phyloP scores from a whole-genome alignment of 2,329 filamentous ascomycete genomes.

The Aspergillus brunneoviolaceus region DNA sequence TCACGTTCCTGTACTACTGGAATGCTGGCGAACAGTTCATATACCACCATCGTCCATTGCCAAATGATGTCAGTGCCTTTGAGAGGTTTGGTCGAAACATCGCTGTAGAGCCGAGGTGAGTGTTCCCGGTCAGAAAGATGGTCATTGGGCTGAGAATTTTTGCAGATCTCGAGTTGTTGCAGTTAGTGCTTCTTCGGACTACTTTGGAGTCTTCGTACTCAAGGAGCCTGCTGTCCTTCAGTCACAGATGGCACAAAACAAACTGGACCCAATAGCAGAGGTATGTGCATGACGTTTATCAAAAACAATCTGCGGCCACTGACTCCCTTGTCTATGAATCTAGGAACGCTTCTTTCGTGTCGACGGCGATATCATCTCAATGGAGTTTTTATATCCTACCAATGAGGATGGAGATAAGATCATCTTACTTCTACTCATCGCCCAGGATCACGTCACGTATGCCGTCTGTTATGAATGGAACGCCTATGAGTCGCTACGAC shows the following conservation, averaged over 20 bases:
- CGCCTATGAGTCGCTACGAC: slow-evolving; percentile 39
- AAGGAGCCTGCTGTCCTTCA: slow-evolving; percentile 56
- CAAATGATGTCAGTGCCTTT: slow-evolving; percentile 54
- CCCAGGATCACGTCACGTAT: slow-evolving; percentile 45
- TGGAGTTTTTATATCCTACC: slow-evolving; percentile 79
- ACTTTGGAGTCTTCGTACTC: slow-evolving; percentile 71
- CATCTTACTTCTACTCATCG: slow-evolving; percentile 68
- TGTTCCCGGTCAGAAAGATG: neutral
- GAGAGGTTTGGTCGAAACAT: slow-evolving; percentile 64
- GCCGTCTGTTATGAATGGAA: slow-evolving; percentile 56
- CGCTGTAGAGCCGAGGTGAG: slow-evolving; percentile 74
- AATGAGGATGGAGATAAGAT: slow-evolving; percentile 66
- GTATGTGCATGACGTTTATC: slow-evolving; percentile 39
- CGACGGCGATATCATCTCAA: slow-evolving; percentile 74
- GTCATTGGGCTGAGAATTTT: slow-evolving; percentile 7
- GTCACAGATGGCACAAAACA: slow-evolving; percentile 49
- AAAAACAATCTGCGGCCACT: slow-evolving; percentile 2
- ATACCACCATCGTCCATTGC: slow-evolving; percentile 59
- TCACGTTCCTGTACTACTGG: slow-evolving; percentile 73
- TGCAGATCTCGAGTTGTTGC: slow-evolving; percentile 58
- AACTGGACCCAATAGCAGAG: slow-evolving; percentile 60
- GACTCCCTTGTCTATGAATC: neutral
- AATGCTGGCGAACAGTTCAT: slow-evolving; percentile 58
- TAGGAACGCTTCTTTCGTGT: slow-evolving; percentile 54
- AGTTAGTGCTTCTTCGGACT: slow-evolving; percentile 67